Percentiles rank a stretch among this genome's conserved stretches.
Evolutionary conservation across 257 asterid genomes (phyloP).

Genomic region (Buddleja alternifolia): DNA sequence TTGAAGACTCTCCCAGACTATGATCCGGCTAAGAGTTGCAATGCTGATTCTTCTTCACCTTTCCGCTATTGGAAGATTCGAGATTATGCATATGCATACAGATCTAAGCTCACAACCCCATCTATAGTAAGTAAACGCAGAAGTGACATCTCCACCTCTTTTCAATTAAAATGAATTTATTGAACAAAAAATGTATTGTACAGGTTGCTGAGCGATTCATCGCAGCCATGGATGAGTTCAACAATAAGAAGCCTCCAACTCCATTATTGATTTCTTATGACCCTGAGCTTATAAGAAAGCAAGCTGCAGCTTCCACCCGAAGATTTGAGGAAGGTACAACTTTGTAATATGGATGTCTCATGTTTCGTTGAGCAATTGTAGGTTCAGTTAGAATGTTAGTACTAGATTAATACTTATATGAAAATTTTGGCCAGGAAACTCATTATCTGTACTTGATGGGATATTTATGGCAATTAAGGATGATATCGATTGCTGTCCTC

Average conservation of each 20-base stretch:
- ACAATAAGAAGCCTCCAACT: slow-evolving; percentile 58
- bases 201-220: slow-evolving; percentile 97
- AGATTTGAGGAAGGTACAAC: slow-evolving; percentile 89
- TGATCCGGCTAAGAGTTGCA: slow-evolving; percentile 71
- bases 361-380: slow-evolving; percentile 19
- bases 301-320: slow-evolving; percentile 89
- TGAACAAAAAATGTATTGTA: slow-evolving; percentile 11
- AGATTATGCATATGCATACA: slow-evolving; percentile 95
- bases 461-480: slow-evolving; percentile 92
- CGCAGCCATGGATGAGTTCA: slow-evolving; percentile 78
- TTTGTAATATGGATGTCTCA: not conserved
- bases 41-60: slow-evolving; percentile 51
- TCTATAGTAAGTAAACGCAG: slow-evolving; percentile 63
- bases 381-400: not conserved
- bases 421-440: slow-evolving; percentile 62
- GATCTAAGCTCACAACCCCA: slow-evolving; percentile 83
- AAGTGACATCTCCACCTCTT: slow-evolving; percentile 20
- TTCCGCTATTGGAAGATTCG: slow-evolving; percentile 97
- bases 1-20: slow-evolving; percentile 75
- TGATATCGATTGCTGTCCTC: slow-evolving; percentile 90
- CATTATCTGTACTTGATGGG: slow-evolving; percentile 91
- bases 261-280: slow-evolving; percentile 82
- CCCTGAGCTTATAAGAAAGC: slow-evolving; percentile 82
- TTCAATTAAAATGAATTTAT: slow-evolving; percentile 16
- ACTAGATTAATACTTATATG: slow-evolving; percentile 30